These are phyloP conservation scores for Zygnema circumcarinatum DNA, from an alignment of 139 green algal species.

Conservation along the genomic window DNA sequence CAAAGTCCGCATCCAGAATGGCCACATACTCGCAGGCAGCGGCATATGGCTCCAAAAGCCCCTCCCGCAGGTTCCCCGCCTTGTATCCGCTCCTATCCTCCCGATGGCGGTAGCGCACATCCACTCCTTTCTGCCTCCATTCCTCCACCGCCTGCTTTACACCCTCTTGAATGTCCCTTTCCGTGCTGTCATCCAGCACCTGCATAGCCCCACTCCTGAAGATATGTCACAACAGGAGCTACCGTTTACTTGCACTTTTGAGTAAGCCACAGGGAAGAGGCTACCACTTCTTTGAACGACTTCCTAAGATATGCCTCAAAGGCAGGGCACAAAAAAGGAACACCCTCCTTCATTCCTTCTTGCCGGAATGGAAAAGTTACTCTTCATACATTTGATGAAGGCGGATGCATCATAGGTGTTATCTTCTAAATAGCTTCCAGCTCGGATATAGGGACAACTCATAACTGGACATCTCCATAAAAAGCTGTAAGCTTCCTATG, in stretches of 20 bases:
- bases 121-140: slow-evolving; percentile 22
- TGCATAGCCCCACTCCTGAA: neutral
- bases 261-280: neutral
- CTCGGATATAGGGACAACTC: too few relatives aligned
- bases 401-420: too few relatives aligned
- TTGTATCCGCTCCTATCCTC: slow-evolving; percentile 31
- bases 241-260: neutral
- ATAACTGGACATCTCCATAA: too few relatives aligned
- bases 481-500: too few relatives aligned
- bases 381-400: too few relatives aligned
- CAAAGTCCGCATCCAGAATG: slow-evolving; percentile 56
- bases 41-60: slow-evolving; percentile 21
- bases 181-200: slow-evolving; percentile 54
- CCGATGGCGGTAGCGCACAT: slow-evolving; percentile 48
- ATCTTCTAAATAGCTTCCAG: too few relatives aligned
- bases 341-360: neutral
- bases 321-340: neutral
- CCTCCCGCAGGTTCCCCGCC: slow-evolving; percentile 47
- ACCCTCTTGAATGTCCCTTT: slow-evolving; percentile 23
- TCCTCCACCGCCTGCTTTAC: slow-evolving; percentile 18
- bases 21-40: slow-evolving; percentile 47
- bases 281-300: neutral
- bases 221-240: neutral
- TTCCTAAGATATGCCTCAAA: too few relatives aligned
- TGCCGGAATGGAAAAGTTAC: too few relatives aligned